Percentiles rank a stretch among this genome's conserved stretches.
These are phyloP conservation scores for Ogataea henricii DNA, from an alignment of 805 yeast species.

Conservation along the genomic window DNA sequence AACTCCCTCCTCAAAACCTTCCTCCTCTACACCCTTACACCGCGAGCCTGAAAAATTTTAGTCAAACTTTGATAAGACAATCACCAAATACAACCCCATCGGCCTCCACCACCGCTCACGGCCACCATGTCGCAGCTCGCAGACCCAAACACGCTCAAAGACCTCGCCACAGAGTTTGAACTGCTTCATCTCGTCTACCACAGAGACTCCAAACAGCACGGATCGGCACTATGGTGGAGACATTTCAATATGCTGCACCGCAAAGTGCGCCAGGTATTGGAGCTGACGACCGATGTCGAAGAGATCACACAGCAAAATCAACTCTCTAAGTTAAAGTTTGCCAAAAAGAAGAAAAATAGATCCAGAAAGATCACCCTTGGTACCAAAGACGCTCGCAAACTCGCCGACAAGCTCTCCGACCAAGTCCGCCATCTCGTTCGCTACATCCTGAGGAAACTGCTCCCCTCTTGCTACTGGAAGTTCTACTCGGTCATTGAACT, in stretches of 20 bases:
- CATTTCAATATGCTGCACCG: slow-evolving; percentile 65
- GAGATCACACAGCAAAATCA: slow-evolving; percentile 15
- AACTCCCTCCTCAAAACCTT: neutral
- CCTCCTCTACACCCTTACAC: neutral
- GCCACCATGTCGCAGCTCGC: neutral
- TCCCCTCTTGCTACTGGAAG: slow-evolving; percentile 54
- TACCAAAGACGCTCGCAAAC: slow-evolving; percentile 2
- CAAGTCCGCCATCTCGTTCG: slow-evolving; percentile 15
- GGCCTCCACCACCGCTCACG: too few species aligned
- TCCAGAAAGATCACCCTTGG: slow-evolving; percentile 15
- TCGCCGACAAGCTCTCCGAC: slow-evolving; percentile 8
- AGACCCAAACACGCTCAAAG: neutral
- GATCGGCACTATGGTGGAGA: slow-evolving; percentile 76
- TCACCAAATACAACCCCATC: too few species aligned
- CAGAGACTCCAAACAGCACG: slow-evolving; percentile 76
- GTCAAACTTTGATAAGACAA: neutral
- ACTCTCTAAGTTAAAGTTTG: slow-evolving; percentile 14
- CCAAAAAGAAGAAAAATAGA: slow-evolving; percentile 9
- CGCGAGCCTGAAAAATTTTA: neutral
- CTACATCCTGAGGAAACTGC: slow-evolving; percentile 38
- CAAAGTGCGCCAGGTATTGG: slow-evolving; percentile 44
- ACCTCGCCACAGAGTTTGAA: slow-evolving; percentile 50
- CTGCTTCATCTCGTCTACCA: slow-evolving; percentile 66
- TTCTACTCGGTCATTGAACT: slow-evolving; percentile 69
- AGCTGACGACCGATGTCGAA: slow-evolving; percentile 30